Evolutionary conservation across 306 rosid genomes (phyloP).

Genomic region (Citrullus amarus): DNA sequence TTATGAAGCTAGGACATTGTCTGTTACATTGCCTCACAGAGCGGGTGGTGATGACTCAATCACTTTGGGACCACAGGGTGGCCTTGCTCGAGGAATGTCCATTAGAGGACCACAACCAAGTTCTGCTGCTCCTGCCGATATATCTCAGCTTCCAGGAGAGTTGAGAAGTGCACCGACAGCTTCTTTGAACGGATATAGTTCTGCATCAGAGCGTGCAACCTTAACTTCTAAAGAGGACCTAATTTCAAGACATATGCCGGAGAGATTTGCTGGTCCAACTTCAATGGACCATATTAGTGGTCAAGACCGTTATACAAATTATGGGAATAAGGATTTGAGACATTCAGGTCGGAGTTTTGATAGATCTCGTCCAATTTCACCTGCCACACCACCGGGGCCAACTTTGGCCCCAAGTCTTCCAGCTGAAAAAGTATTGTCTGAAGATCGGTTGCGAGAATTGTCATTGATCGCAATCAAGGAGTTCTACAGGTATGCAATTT

Average conservation of each 20-base stretch:
- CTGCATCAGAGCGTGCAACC: constrained; percentile 30
- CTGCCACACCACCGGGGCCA: constrained; percentile 37
- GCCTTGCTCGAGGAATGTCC: constrained; percentile 95
- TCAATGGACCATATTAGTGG: constrained; percentile 43
- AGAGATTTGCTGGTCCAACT: constrained; percentile 39
- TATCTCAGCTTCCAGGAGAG: constrained; percentile 25
- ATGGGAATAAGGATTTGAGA: constrained; percentile 44
- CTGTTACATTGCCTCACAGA: constrained; percentile 52
- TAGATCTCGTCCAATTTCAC: constrained; percentile 37
- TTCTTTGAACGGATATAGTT: constrained; percentile 48
- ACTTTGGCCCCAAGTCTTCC: constrained; percentile 27
- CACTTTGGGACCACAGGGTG: constrained; percentile 87
- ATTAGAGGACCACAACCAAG: constrained; percentile 55
- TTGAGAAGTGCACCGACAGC: constrained; percentile 33
- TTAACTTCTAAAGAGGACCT: constrained; percentile 40
- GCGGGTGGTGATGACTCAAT: constrained; percentile 55
- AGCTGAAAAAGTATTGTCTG: constrained; percentile 29
- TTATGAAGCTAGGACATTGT: constrained; percentile 52
- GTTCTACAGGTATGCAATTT: constrained; percentile 59
- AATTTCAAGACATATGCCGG: constrained; percentile 26
- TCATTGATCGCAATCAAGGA: constrained; percentile 77
- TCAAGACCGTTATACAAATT: constrained; percentile 34
- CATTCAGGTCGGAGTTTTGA: constrained; percentile 40
- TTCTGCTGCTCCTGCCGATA: constrained; percentile 35
- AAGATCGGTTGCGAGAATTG: constrained; percentile 42